Evolutionary conservation across 495 filamentous ascomycete species (phyloP), one percentile per base, ranked within the genome.

Genomic region (Neurospora sp.): DNA sequence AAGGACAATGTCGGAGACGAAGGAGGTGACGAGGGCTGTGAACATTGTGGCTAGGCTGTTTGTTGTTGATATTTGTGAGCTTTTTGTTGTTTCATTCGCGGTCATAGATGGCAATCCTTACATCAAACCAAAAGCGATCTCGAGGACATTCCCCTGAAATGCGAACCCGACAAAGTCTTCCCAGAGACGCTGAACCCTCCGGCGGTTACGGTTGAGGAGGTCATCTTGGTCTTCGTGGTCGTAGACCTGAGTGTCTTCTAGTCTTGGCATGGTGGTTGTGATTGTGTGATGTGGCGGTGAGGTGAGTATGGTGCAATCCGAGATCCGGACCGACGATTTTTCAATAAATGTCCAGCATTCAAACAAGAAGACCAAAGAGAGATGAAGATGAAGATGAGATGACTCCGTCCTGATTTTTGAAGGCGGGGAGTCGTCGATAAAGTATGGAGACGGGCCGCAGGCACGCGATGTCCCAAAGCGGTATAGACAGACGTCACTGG

Each of bases 41-140:
- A 94, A 94, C 47, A 91, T 87, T 73, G 89, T 86, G 12, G 91
- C 92, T 47, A 93, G 83, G 72, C 90, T 91, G 61, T 72, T 42
- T 42, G 20, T 44, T 12, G 20, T 59, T 45, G 8, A n/a, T 20
- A 22, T 20, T 4, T 18, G 16, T 20, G 9, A 42, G 39, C 20
- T 22, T 22, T 18, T 41, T 8, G 14, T 65, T 53, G 12, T 70
- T 70, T 22, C 37, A 22, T 35, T 44, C 20, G 40, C 59, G 6
- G 42, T 45, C 12, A 31, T 20, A 35, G 39, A 59, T 41, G 59
- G 41, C 7, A 69, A 65, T 37, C 76, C 84, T 77, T 74, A 91
- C 89, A 93, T 93, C 80, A 93, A 83, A 75, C 91, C 91, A 61
- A 92, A 87, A 16, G 91, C 91, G 59, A 93, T 90, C 78, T 92